Percentiles rank a stretch among this genome's conserved stretches.
phyloP scores from a whole-genome alignment of 768 basidiomycete genomes.

The Sistotremastrum niveocremeum region DNA sequence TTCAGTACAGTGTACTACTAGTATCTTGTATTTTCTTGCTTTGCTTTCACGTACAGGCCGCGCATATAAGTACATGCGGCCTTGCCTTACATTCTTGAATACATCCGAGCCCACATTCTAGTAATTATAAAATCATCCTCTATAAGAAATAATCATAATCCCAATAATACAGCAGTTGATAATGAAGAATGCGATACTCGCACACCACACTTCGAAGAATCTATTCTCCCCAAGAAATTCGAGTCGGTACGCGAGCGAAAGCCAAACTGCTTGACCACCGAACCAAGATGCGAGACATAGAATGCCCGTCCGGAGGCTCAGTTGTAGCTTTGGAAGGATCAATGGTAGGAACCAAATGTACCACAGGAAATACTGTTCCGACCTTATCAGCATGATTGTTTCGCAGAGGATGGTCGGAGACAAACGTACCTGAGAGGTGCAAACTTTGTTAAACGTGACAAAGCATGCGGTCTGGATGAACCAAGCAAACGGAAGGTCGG shows the following conservation, averaged over 20 bases:
- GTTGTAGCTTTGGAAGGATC: slow-evolving; percentile 50
- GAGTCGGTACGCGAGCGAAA: slow-evolving; percentile 78
- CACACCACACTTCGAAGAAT: slow-evolving; percentile 64
- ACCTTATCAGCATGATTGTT: background rate
- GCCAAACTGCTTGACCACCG: slow-evolving; percentile 75
- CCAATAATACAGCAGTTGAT: slow-evolving; percentile 74
- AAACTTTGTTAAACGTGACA: slow-evolving; percentile 97
- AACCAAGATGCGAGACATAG: slow-evolving; percentile 50
- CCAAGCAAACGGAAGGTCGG: slow-evolving; percentile 70
- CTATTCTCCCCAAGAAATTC: slow-evolving; percentile 76
- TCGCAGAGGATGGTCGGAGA: too few relatives aligned
- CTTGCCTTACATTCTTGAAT: too few relatives aligned
- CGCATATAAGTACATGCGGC: too few relatives aligned
- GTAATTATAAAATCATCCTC: too few relatives aligned
- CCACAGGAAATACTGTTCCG: slow-evolving; percentile 86
- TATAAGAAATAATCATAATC: slow-evolving; percentile 29
- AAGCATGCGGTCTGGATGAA: slow-evolving; percentile 85
- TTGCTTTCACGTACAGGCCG: too few relatives aligned
- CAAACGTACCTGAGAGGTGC: slow-evolving; percentile 76
- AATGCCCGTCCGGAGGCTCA: slow-evolving; percentile 31
- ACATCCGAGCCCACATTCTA: too few relatives aligned
- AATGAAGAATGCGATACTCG: slow-evolving; percentile 58
- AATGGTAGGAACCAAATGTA: slow-evolving; percentile 82
- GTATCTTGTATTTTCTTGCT: too few relatives aligned
- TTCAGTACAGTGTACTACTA: too few relatives aligned